phyloP scores from a whole-genome alignment of 2,329 filamentous ascomycete species.

The Alternaria sp. region DNA sequence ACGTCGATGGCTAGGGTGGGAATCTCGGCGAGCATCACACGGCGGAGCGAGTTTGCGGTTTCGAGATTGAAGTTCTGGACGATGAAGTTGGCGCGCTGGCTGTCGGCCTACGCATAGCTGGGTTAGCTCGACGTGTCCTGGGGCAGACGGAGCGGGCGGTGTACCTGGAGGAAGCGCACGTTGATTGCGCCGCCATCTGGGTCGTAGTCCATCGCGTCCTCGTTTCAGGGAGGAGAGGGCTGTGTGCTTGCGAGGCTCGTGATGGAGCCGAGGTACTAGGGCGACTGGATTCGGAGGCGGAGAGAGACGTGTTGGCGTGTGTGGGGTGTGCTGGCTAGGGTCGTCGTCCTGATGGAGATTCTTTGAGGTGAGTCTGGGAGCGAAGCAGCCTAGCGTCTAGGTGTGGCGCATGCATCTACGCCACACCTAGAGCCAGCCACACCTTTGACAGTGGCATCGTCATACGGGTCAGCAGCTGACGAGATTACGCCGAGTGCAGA shows the following conservation, averaged over 20 bases:
- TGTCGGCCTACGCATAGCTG: conserved; percentile 67
- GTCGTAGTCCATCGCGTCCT: conserved; percentile 58
- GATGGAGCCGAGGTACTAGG: conserved; percentile 17
- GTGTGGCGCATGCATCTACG: conserved; percentile 7
- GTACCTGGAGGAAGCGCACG: conserved; percentile 48
- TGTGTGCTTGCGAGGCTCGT: conserved; percentile 8
- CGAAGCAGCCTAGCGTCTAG: conserved; percentile 11
- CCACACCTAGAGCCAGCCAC: conserved; percentile 9
- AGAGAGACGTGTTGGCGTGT: conserved; percentile 27
- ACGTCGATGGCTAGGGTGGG: conserved; percentile 94
- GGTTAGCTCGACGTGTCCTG: conserved; percentile 24
- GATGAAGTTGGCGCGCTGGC: conserved; percentile 86
- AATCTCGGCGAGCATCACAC: conserved; percentile 90
- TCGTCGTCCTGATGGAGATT: conserved; percentile 18
- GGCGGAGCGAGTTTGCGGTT: conserved; percentile 90
- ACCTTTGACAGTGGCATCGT: background rate
- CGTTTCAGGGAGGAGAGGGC: conserved; percentile 13
- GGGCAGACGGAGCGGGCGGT: conserved; percentile 26
- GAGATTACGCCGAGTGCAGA: background rate
- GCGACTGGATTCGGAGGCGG: conserved; percentile 23
- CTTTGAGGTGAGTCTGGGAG: conserved; percentile 27
- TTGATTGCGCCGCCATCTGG: conserved; percentile 52
- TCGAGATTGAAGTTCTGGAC: conserved; percentile 87
- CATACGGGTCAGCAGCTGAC: background rate
- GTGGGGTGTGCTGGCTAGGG: conserved; percentile 20